A percentile compares a stretch with the other conserved stretches of the same genome.
phyloP scores from a whole-genome alignment of 805 yeast species.

The Candida krabiensis region DNA sequence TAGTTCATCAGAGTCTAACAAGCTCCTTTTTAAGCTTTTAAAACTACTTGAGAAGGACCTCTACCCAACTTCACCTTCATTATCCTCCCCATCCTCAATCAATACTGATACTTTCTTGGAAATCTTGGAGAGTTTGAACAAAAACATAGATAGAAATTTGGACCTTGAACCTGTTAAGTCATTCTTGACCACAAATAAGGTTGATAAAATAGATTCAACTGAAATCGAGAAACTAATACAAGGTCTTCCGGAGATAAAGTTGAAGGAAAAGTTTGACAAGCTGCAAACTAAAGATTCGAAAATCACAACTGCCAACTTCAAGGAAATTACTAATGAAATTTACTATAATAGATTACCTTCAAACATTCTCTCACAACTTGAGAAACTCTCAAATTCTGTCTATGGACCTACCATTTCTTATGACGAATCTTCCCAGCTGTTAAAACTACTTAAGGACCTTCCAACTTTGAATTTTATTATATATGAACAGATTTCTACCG shows the following conservation, averaged over 20 bases:
- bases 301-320: slow-evolving; percentile 22
- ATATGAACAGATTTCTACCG: slow-evolving; percentile 28
- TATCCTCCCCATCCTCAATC: slow-evolving; percentile 11
- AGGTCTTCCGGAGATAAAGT: slow-evolving; percentile 29
- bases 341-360: slow-evolving; percentile 31
- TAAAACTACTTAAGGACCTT: slow-evolving; percentile 41
- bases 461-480: slow-evolving; percentile 34
- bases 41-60: slow-evolving; percentile 42
- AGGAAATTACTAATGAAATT: slow-evolving; percentile 21
- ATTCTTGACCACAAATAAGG: slow-evolving; percentile 13
- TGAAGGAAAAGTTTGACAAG: slow-evolving; percentile 22
- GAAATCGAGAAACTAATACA: slow-evolving; percentile 24
- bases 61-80: slow-evolving; percentile 10
- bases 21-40: slow-evolving; percentile 54
- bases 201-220: slow-evolving; percentile 12
- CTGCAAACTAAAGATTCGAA: slow-evolving; percentile 8
- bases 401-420: slow-evolving; percentile 47
- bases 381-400: slow-evolving; percentile 32
- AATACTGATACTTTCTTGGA: slow-evolving; percentile 20
- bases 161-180: slow-evolving; percentile 18
- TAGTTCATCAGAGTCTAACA: slow-evolving; percentile 44
- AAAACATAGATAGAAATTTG: slow-evolving; percentile 17
- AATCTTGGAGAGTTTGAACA: slow-evolving; percentile 22
- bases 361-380: slow-evolving; percentile 67
- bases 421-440: slow-evolving; percentile 47